Base-by-base conservation (phyloP, 2,329 filamentous ascomycete species). In the Geoglossum cookeanum region DNA sequence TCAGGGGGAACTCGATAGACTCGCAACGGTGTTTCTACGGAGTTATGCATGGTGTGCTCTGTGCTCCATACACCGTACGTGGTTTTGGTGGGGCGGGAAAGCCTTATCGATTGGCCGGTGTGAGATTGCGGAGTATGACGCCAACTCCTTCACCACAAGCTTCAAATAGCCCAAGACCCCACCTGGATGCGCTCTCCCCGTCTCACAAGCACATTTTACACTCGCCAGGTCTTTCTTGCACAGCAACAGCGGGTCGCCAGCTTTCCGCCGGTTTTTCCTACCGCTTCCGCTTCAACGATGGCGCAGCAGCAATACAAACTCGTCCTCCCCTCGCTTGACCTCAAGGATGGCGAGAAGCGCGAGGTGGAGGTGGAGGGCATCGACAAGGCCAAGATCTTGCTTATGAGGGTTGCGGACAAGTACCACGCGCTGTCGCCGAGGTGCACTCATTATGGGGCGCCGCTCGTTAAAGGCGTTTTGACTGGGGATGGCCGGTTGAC, bases 341-440 rank as follows among this genome's bases (percentile, higher is more conserved):
- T 97, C 61, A 79, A 84, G 68, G 81, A 84, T 33, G 83, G 87
- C 22, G 83, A 92, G 63, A 97, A 95, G 75, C 78, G 84, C 61
- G 90, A 97, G 69, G 85, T 80, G 13, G 89, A 95, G 65, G 84
- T 98, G 3, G 91, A 97, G 64, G 92, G 91, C 22, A 76, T 98
- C 48, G 83, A 91, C 58, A 82, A 79, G 42, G 87, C 81, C 61
- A 97, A 96, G 70, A 83, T 98, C 2, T 75, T 98, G 4, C 77
- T 98, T 3, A 75, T 92, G 61, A 94, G 94, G 66, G 76, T 84
- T 9, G 81, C 81, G 57, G 85, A 84, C 63, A 79, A 84, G 63
- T 74, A 91, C 15, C 83, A 90, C 67, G 92, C 90, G 33, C 70
- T 94, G 39, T 89, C 86, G 39, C 74, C 87, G 44, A 92, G 84